Evolutionary conservation across 345 rosid genomes (phyloP).

Genomic region (Hirschfeldia incana): DNA sequence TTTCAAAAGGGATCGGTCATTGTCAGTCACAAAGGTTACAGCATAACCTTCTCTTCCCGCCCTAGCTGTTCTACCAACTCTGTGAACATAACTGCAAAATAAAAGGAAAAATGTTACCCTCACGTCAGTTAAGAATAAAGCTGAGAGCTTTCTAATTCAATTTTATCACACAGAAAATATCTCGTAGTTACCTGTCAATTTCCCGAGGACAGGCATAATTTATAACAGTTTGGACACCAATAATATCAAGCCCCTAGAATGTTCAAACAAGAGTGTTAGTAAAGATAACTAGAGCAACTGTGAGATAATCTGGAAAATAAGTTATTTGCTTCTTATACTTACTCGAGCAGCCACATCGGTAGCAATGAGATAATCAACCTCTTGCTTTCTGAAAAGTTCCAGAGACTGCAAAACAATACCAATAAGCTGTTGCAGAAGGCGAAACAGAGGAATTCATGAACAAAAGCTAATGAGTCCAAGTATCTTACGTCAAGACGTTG

Average conservation of each 20-base stretch:
- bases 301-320: slow-evolving; percentile 8
- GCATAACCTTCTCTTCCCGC: slow-evolving; percentile 99
- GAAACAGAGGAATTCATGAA: not conserved
- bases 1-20: slow-evolving; percentile 87
- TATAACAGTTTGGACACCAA: slow-evolving; percentile 96
- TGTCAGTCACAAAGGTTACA: slow-evolving; percentile 90
- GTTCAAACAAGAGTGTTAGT: slow-evolving; percentile 19
- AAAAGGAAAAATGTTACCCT: not conserved
- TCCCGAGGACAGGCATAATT: slow-evolving; percentile 98
- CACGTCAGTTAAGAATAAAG: slow-evolving; percentile 19
- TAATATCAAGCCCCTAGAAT: slow-evolving; percentile 87
- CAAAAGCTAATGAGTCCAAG: slow-evolving; percentile 11
- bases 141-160: not conserved
- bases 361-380: slow-evolving; percentile 91
- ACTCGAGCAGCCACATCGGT: slow-evolving; percentile 99
- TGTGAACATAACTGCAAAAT: slow-evolving; percentile 78
- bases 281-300: slow-evolving; percentile 20
- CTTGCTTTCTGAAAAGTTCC: slow-evolving; percentile 90
- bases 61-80: slow-evolving; percentile 98
- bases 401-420: slow-evolving; percentile 59
- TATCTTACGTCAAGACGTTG: slow-evolving; percentile 92
- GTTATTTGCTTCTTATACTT: slow-evolving; percentile 39
- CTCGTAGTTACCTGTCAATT: slow-evolving; percentile 61
- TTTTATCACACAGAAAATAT: not conserved
- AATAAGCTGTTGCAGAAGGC: slow-evolving; percentile 15